Base-by-base conservation (phyloP, 176 grass and related monocot genomes). In the Themeda triandra region DNA sequence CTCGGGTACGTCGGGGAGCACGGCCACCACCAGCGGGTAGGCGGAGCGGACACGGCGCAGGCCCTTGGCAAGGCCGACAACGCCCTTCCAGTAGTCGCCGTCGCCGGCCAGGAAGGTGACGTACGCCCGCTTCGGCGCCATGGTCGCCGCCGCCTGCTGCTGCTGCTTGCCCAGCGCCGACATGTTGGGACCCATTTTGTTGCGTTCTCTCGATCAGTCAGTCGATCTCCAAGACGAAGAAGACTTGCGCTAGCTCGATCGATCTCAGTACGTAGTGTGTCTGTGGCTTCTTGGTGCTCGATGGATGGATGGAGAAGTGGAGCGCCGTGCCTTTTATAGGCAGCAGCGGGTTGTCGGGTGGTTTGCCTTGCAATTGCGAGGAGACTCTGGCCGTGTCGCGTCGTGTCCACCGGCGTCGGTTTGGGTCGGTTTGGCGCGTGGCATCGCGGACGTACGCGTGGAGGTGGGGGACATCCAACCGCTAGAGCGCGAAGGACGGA, bases 61-160 rank as follows among this genome's bases (percentile, higher is more conserved):
- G 0, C 92, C 94, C 90, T 97, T 97, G 30, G 87, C 90, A 2
- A 97, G 86, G 0, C 94, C 92, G 0, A 97, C 92, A 23, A 85
- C 90, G 37, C 92, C 94, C 85, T 94, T 97, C 45, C 91, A 89
- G 44, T 94, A 97, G 73, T 97, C 94, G 63, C 94, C 94, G 66
- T 92, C 86, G 37, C 90, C 92, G 2, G 94, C 94, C 0, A 94
- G 56, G 84, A 97, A 94, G 25, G 94, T 92, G 37, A 97, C 92
- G 63, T 89, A 97, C 13, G 90, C 94, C 73, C 32, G 81, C 54
- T 70, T 69, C 4, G 58, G 21, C 60, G 10, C 24, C 59, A 13
- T 27, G 24, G 59, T 11, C 41, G 40, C 0, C 45, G 59, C 24
- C 41, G 40, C 0, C 37, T n/a, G 1, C 12, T n/a, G n/a, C 1